Conservation (phyloP, 768 basidiomycete species). For the Tubosaeta sp. region DNA sequence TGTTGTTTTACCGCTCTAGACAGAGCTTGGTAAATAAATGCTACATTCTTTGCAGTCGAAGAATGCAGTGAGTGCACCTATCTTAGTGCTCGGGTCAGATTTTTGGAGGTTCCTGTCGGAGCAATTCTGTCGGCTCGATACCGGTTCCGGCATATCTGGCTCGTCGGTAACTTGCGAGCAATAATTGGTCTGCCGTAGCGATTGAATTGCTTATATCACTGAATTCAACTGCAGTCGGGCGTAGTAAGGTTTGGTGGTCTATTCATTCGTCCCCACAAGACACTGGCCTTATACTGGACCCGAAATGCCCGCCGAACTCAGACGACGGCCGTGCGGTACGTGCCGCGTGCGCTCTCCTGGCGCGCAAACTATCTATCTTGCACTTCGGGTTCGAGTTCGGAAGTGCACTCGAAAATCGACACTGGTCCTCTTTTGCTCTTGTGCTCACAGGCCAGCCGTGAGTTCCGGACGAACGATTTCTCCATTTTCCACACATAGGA, state of each 20-base stretch:
- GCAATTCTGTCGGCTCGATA: not conserved
- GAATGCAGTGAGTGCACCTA: not conserved
- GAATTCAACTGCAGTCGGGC: conserved; percentile 12
- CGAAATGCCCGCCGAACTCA: conserved; percentile 1
- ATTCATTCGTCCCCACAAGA: conserved; percentile 4
- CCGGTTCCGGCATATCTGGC: conserved; percentile 2
- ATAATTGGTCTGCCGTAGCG: conserved; percentile 14
- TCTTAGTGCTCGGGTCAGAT: not conserved
- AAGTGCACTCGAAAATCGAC: conserved; percentile 1
- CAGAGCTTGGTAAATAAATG: conserved; percentile 11
- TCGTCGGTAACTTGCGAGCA: conserved; percentile 10
- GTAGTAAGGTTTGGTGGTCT: conserved; percentile 20
- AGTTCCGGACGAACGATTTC: conserved; percentile 1
- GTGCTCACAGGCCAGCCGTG: conserved; percentile 2
- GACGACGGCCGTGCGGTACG: conserved; percentile 7
- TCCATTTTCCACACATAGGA: conserved; percentile 6
- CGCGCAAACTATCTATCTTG: conserved; percentile 7
- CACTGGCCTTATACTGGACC: not conserved
- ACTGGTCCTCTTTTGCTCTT: not conserved
- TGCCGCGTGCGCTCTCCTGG: conserved; percentile 6
- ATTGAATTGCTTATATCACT: conserved; percentile 26
- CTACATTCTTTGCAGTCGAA: conserved; percentile 2
- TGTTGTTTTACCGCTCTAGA: conserved; percentile 3
- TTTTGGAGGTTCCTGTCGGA: not conserved
- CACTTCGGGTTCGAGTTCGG: conserved; percentile 8